These are phyloP conservation scores for Hypomyces rosellus DNA, from an alignment of 2,329 filamentous ascomycete species.

Conservation along the genomic window DNA sequence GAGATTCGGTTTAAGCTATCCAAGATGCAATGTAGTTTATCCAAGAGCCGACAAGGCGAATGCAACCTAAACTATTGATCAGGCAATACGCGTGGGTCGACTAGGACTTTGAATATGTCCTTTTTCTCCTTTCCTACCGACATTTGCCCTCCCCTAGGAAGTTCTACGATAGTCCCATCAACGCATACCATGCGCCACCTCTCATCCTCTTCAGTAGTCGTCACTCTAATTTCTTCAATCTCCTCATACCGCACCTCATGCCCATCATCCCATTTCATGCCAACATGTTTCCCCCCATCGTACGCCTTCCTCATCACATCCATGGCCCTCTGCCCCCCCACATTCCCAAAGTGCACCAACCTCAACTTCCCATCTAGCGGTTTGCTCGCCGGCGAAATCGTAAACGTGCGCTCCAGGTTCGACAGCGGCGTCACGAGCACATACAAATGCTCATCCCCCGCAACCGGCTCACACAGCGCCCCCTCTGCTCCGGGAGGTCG, in stretches of 20 bases:
- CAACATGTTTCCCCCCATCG: conserved; percentile 49
- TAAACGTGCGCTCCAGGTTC: conserved; percentile 74
- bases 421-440: conserved; percentile 70
- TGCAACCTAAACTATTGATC: background rate
- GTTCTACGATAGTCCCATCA: conserved; percentile 79
- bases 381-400: conserved; percentile 66
- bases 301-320: conserved; percentile 66
- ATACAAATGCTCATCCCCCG: conserved; percentile 60
- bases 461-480: conserved; percentile 18
- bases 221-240: conserved; percentile 60
- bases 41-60: background rate
- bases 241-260: conserved; percentile 65
- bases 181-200: conserved; percentile 82
- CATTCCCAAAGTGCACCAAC: conserved; percentile 68
- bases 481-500: conserved; percentile 11
- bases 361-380: conserved; percentile 66
- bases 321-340: conserved; percentile 63
- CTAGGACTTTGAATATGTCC: conserved; percentile 39
- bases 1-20: background rate
- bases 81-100: conserved; percentile 25
- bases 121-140: conserved; percentile 48
- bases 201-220: conserved; percentile 59
- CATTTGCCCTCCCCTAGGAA: conserved; percentile 67
- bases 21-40: background rate
- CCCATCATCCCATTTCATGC: conserved; percentile 44